Evolutionary conservation across 306 rosid genomes (phyloP).

Genomic region (Urtica urens): DNA sequence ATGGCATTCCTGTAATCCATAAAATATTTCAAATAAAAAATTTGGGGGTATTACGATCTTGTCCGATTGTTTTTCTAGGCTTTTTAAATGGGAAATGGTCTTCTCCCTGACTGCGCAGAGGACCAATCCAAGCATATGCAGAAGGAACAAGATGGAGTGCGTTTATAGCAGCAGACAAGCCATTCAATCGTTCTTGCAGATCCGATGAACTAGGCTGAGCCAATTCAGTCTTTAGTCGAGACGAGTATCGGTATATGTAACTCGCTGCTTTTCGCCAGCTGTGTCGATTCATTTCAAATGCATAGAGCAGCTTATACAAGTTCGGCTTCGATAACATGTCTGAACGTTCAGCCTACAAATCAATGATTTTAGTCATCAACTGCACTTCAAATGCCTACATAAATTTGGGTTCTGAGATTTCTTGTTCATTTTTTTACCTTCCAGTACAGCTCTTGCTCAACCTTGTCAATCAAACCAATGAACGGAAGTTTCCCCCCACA

Average conservation of each 20-base stretch:
- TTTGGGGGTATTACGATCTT: conserved; percentile 62
- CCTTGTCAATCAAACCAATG: conserved; percentile 80
- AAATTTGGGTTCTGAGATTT: conserved; percentile 8
- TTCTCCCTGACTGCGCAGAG: conserved; percentile 29
- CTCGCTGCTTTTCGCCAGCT: conserved; percentile 86
- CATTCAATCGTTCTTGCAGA: conserved; percentile 71
- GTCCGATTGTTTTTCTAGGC: conserved; percentile 47
- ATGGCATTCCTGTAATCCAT: too few species aligned
- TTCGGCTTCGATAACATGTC: conserved; percentile 80
- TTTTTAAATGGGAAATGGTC: conserved; percentile 68
- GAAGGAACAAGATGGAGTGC: conserved; percentile 87
- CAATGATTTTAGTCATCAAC: conserved; percentile 10
- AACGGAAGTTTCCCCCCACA: conserved; percentile 81
- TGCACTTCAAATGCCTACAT: conserved; percentile 8
- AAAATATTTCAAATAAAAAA: too few species aligned
- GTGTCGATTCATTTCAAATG: conserved; percentile 80
- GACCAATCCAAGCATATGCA: conserved; percentile 77
- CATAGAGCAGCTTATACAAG: conserved; percentile 85
- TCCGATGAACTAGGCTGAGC: conserved; percentile 37
- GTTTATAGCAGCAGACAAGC: conserved; percentile 75
- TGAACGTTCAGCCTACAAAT: conserved; percentile 75
- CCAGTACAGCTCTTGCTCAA: conserved; percentile 96
- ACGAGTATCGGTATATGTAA: conserved; percentile 63
- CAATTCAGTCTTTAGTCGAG: conserved; percentile 66
- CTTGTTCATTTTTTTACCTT: conserved; percentile 45